phyloP scores from a whole-genome alignment of 768 basidiomycete genomes.

The Clitopilus hobsonii region DNA sequence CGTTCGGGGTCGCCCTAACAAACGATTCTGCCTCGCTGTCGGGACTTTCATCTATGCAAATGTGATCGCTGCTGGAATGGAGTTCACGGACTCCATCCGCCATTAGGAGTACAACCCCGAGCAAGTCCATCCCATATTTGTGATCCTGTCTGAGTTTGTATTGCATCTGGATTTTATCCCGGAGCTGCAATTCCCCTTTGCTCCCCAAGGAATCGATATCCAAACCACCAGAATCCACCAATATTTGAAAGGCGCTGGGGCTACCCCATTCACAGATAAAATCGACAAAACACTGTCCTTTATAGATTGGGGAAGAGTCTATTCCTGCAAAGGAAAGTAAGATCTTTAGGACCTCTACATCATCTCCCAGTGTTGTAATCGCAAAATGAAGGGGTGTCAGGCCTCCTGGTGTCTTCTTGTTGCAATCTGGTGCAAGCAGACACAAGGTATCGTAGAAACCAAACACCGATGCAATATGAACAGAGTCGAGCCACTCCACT shows the following conservation, averaged over 20 bases:
- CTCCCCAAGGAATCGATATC: neutral
- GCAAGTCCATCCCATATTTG: no score
- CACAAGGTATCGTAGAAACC: neutral
- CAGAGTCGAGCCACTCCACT: neutral
- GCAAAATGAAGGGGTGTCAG: neutral
- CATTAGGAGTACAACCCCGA: no score
- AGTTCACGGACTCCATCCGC: no score
- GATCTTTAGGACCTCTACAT: neutral
- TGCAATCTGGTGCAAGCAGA: neutral
- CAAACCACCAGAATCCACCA: neutral
- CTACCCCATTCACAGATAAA: neutral
- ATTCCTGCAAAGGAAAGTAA: neutral
- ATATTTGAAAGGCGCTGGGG: neutral
- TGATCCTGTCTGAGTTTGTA: no score
- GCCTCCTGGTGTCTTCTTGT: neutral
- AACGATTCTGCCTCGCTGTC: no score
- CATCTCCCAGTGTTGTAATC: neutral
- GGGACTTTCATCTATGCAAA: no score
- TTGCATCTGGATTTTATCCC: no score
- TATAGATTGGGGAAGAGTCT: neutral
- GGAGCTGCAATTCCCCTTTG: no score
- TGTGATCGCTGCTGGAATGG: no score
- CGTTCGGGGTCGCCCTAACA: no score
- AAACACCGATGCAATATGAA: neutral
- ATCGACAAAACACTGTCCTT: neutral